These are phyloP conservation scores for Penicillium brevicompactum DNA, from an alignment of 2,329 filamentous ascomycete species.

Conservation along the genomic window DNA sequence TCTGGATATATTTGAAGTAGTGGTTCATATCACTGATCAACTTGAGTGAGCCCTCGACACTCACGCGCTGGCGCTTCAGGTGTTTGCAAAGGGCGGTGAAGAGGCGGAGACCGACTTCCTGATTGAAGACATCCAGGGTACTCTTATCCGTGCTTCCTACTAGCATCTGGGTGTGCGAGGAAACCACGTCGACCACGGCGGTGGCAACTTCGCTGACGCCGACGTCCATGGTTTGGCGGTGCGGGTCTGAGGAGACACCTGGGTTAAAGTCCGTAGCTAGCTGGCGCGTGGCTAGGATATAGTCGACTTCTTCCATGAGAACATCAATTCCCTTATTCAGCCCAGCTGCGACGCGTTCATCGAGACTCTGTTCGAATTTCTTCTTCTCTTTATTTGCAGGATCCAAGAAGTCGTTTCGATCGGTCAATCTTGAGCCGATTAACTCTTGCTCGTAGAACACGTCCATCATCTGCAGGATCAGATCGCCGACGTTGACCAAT, in stretches of 20 bases:
- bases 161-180: slow-evolving; percentile 88
- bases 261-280: slow-evolving; percentile 89
- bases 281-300: slow-evolving; percentile 87
- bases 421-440: slow-evolving; percentile 75
- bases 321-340: slow-evolving; percentile 98
- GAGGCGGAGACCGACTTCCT: slow-evolving; percentile 90
- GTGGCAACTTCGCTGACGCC: slow-evolving; percentile 78
- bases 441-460: slow-evolving; percentile 98
- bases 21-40: slow-evolving; percentile 95
- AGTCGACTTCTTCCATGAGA: slow-evolving; percentile 97
- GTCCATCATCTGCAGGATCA: slow-evolving; percentile 98
- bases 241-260: slow-evolving; percentile 38
- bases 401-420: slow-evolving; percentile 92
- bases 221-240: slow-evolving; percentile 38
- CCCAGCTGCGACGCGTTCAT: slow-evolving; percentile 92
- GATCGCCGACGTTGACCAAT: slow-evolving; percentile 93
- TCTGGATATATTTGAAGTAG: slow-evolving; percentile 82
- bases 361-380: slow-evolving; percentile 97
- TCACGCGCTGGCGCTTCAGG: slow-evolving; percentile 91
- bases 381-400: slow-evolving; percentile 94
- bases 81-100: slow-evolving; percentile 96
- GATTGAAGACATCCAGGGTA: slow-evolving; percentile 97
- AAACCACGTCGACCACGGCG: slow-evolving; percentile 81
- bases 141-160: slow-evolving; percentile 95
- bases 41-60: slow-evolving; percentile 83